Base-by-base conservation (phyloP, 2,329 filamentous ascomycete genomes). In the Penicillium sp. region DNA sequence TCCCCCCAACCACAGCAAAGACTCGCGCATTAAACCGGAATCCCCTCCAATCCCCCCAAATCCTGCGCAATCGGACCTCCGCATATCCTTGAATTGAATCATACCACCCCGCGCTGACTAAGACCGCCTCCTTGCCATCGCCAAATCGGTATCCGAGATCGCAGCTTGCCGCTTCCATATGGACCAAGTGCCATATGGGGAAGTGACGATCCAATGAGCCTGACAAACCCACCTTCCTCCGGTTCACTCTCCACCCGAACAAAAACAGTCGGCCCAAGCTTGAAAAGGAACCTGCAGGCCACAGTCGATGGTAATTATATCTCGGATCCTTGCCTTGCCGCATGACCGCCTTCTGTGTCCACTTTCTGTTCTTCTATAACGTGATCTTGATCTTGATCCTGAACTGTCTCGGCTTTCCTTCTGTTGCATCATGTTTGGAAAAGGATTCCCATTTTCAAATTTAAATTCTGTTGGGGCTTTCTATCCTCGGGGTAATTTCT, bases 301-400 rank as follows among this genome's bases (percentile, higher is more conserved):
- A 69, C 72, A 66, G 75, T 77, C 63, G 78, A 80, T 71, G 78
- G 78, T 80, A 77, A 77, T 72, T 69, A 62, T 58, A 53, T 60
- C 54, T 50, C 57, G 46, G 51, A 26, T 60, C 52, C 53, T 58
- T 59, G 39, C 57, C 42, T 54, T 51, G 48, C 57, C 60, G 54
- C 49, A 54, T 46, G 39, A 59, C 50, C 25, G 21, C 16, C 35
- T 27, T 29, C 39, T 42, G 21, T 54, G 26, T 46, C 21, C 42
- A 25, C 42, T 37, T 54, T 39, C 42, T 59, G 45, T 45, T 45
- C 58, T 47, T 56, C 37, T 53, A 55, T 49, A 59, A 47, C 54
- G 37, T 60, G 54, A 46, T 44, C 35, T 39, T 21, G 19, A 21
- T 42, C 35, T 31, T 44, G 31, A 55, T 33, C 29, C 8, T 58